Conservation (phyloP, 2,329 filamentous ascomycete genomes). For the Claviceps sp. region DNA sequence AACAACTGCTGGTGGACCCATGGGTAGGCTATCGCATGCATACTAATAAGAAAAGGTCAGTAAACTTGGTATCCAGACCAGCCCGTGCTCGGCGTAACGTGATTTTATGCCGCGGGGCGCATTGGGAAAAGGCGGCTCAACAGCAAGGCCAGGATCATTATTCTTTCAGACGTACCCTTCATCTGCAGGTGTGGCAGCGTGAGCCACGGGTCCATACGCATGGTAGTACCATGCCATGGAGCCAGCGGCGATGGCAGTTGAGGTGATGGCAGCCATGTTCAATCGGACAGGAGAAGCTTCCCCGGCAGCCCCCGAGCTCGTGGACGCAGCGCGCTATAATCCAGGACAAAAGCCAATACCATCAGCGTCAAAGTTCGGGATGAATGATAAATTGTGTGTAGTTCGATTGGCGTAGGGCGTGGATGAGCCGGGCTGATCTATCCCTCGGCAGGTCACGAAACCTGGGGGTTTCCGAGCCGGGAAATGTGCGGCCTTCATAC, state of each 20-base stretch:
- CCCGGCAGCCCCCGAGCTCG: constrained; percentile 58
- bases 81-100: constrained; percentile 9
- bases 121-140: too few species aligned
- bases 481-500: constrained; percentile 37
- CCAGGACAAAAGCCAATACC: constrained; percentile 6
- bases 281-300: constrained; percentile 62
- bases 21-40: constrained; percentile 83
- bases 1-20: constrained; percentile 88
- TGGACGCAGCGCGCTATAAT: constrained; percentile 51
- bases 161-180: constrained; percentile 68
- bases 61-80: constrained; percentile 6
- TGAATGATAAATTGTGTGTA: constrained; percentile 7
- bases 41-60: constrained; percentile 39
- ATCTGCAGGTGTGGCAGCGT: constrained; percentile 86
- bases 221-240: constrained; percentile 96
- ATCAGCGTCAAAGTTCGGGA: constrained; percentile 24
- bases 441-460: constrained; percentile 13
- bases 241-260: constrained; percentile 74
- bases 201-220: constrained; percentile 76
- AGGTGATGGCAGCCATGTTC: constrained; percentile 75
- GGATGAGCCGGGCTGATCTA: constrained; percentile 12
- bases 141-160: neutral
- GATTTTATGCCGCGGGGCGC: constrained; percentile 21
- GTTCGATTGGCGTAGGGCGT: constrained; percentile 17
- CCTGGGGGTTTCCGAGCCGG: constrained; percentile 6